These are phyloP conservation scores for Peronosclerospora sorghi DNA, from an alignment of 352 stramenopile species.

Conservation along the genomic window DNA sequence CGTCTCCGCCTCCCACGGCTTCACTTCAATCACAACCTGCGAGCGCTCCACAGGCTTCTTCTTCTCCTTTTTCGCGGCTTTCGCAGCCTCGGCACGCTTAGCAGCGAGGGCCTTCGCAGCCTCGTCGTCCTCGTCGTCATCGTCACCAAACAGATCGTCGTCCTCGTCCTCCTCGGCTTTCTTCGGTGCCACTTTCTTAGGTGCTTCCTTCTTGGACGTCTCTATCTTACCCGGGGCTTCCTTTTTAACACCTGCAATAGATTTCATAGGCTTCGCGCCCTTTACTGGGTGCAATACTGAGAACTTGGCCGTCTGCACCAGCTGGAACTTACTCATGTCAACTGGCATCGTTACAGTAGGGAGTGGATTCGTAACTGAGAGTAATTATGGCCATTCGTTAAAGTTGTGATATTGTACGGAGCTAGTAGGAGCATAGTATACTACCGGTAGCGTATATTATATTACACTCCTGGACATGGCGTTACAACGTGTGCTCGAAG, in stretches of 20 bases:
- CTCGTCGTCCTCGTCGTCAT: slow-evolving; percentile 50
- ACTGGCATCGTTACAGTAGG: slow-evolving; percentile 18
- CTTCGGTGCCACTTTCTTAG: slow-evolving; percentile 15
- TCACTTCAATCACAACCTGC: slow-evolving; percentile 54
- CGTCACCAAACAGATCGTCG: slow-evolving; percentile 48
- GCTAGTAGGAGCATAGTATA: neutral
- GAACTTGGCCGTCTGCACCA: slow-evolving; percentile 59
- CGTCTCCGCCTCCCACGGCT: slow-evolving; percentile 72
- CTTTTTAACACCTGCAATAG: slow-evolving; percentile 26
- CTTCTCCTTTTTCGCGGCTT: slow-evolving; percentile 55
- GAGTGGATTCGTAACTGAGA: slow-evolving; percentile 16
- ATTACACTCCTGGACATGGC: neutral
- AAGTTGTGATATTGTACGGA: neutral
- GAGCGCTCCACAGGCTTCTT: slow-evolving; percentile 51
- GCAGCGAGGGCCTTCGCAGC: slow-evolving; percentile 38
- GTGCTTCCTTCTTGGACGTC: slow-evolving; percentile 20
- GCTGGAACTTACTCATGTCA: slow-evolving; percentile 45
- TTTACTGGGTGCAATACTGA: slow-evolving; percentile 47
- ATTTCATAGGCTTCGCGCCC: slow-evolving; percentile 53
- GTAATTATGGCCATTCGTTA: slow-evolving; percentile 5
- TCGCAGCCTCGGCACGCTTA: slow-evolving; percentile 41
- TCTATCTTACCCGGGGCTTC: slow-evolving; percentile 17
- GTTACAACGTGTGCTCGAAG: slow-evolving; percentile 35
- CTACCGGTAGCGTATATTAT: neutral
- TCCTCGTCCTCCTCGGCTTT: slow-evolving; percentile 27